Evolutionary conservation across 805 yeast genomes (phyloP), one percentile per base, ranked within the genome.

Genomic region (Pichia membranifaciens): DNA sequence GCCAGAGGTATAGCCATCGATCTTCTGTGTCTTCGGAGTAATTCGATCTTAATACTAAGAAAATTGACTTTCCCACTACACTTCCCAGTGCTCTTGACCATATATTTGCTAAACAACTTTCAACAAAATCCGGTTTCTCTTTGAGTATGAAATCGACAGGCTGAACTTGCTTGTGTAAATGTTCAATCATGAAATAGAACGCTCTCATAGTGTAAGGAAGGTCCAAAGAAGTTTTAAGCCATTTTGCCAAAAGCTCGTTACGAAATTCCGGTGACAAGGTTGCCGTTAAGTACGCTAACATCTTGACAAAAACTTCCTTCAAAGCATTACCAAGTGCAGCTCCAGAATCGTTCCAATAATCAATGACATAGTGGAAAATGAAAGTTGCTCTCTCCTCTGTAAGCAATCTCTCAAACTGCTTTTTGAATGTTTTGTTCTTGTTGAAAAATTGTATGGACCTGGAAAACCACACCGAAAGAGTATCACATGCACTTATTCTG

Each of bases 291-390:
- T 79, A 67, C 2, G 56, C 51, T 10, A 82, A 60, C 43, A 82
- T 57, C 54, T 82, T 87, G 2, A 61, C 45, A 41, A 87, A 74
- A 40, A 88, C 58, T 29, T 79, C 85, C 46, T 71, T 75, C 44
- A 87, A 61, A 0, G 95, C 82, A 57, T 84, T 86, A 5, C 83
- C 79, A 23, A 86, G 61, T 0, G 95, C 81, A 2, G 85, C 79
- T 4, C 84, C 81, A 1, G 86, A 75, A 43, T 82, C 86, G 45
- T 78, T 79, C 81, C 89, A 81, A 59, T 76, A 81, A 53, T 81
- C 89, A 34, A 82, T 64, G 13, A 84, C 72, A 59, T 76, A 84
- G 21, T 69, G 68, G 56, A 78, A 77, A 1, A 80, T 46, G 22
- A 48, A 52, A 23, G 62, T 59, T 5, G 72, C 55, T 13, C 51